phyloP scores from a whole-genome alignment of 2,329 filamentous ascomycete genomes.

The Neopestalotiopsis sp. region DNA sequence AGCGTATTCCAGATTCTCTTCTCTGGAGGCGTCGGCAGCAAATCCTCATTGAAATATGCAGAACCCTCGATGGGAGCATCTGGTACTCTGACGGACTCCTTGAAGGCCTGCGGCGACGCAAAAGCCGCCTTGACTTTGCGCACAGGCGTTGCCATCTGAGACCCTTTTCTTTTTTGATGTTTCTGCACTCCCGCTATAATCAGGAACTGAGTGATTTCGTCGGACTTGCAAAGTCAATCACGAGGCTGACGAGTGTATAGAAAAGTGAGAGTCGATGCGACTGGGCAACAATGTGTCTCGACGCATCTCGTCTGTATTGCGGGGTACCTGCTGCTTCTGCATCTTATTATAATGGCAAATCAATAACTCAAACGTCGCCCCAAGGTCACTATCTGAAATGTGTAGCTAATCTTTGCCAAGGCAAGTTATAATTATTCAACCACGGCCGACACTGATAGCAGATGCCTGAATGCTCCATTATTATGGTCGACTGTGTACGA shows the following conservation, averaged over 20 bases:
- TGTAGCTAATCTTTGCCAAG: conserved; percentile 1
- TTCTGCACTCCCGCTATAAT: not conserved
- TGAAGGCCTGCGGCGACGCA: conserved; percentile 23
- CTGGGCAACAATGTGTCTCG: not conserved
- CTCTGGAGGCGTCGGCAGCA: conserved; percentile 28
- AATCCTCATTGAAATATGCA: conserved; percentile 30
- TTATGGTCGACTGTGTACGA: not conserved
- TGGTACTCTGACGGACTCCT: conserved; percentile 21
- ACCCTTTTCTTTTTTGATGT: not conserved
- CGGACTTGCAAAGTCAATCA: not conserved
- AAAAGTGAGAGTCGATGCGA: not conserved
- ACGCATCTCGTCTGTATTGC: not conserved
- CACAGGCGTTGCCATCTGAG: not conserved
- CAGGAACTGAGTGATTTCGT: not conserved
- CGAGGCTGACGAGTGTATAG: not conserved
- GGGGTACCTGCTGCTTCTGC: not conserved
- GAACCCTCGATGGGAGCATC: conserved; percentile 17
- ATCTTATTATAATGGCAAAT: conserved; percentile 2
- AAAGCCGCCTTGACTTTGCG: conserved; percentile 18
- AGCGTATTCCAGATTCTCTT: conserved; percentile 28
- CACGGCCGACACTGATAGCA: not conserved
- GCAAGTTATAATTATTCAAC: not conserved
- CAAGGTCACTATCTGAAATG: not conserved
- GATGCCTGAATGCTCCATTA: conserved; percentile 1
- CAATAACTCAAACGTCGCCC: not conserved